Conservation (phyloP, 2,329 filamentous ascomycete genomes). For the Apiospora saccharicola region DNA sequence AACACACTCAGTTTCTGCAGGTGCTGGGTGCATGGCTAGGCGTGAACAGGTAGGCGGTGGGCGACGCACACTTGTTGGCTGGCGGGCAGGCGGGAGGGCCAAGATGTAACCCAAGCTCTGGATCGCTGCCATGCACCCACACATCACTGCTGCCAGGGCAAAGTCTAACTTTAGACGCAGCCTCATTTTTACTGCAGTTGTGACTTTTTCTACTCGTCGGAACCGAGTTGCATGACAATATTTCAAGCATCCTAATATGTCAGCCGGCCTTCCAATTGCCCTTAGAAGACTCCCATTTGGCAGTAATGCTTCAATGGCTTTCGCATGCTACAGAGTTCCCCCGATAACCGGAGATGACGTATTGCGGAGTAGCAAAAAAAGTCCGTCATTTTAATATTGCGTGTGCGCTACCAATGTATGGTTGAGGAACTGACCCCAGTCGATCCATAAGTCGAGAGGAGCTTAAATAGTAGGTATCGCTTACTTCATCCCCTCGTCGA, state of each 20-base stretch:
- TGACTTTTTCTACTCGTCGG: neutral
- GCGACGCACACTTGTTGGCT: neutral
- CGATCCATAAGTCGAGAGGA: neutral
- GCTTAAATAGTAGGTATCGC: neutral
- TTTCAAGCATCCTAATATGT: neutral
- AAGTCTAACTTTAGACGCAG: constrained; percentile 13
- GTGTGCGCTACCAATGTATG: constrained; percentile 5
- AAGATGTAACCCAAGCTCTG: constrained; percentile 15
- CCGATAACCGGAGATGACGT: constrained; percentile 21
- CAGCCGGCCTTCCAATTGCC: neutral
- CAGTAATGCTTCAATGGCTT: neutral
- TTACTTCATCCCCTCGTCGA: neutral
- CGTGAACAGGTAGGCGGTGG: neutral
- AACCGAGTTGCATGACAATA: neutral
- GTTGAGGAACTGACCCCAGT: neutral
- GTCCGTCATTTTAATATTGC: neutral
- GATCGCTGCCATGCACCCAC: constrained; percentile 3
- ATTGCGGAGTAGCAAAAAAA: constrained; percentile 9
- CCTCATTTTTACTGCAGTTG: neutral
- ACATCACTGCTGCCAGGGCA: constrained; percentile 8
- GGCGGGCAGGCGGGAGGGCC: neutral
- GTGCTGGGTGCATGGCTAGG: constrained; percentile 5
- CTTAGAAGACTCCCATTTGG: neutral
- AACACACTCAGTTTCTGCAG: neutral
- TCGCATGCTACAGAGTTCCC: neutral